Percentiles rank a stretch among this genome's conserved stretches.
phyloP scores from a whole-genome alignment of 2,329 filamentous ascomycete genomes.

The Triangularia verruculosa region DNA sequence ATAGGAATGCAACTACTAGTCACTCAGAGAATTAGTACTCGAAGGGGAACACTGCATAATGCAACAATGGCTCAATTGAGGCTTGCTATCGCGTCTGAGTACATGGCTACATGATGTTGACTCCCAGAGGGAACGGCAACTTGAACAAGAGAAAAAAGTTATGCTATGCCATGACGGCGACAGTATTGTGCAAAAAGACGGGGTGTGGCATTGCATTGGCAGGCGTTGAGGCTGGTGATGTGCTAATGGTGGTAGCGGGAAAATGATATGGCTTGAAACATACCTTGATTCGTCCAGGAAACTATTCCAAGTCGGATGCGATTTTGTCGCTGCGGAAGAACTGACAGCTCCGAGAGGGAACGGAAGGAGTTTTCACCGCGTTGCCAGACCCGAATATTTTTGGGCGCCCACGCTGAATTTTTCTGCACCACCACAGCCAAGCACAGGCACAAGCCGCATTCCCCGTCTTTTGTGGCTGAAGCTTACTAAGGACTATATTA shows the following conservation, averaged over 20 bases:
- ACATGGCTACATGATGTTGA: not conserved
- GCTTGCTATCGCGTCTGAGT: conserved; percentile 5
- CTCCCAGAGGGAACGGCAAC: not conserved
- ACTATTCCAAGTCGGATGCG: conserved; percentile 28
- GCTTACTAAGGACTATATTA: conserved; percentile 1
- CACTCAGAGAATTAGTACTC: conserved; percentile 6
- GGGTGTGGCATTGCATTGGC: not conserved
- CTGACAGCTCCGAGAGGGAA: conserved; percentile 30
- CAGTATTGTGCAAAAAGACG: not conserved
- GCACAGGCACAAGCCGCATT: not conserved
- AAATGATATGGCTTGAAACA: conserved; percentile 15
- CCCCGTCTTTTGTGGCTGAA: not conserved
- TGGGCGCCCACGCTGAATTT: not conserved
- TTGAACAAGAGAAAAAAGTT: not conserved
- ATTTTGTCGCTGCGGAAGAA: conserved; percentile 31
- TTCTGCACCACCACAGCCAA: not conserved
- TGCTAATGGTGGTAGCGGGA: not conserved
- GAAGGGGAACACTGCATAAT: conserved; percentile 1
- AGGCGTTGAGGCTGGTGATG: not conserved
- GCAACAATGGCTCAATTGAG: conserved; percentile 10
- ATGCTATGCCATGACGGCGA: conserved; percentile 3
- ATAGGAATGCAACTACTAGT: not conserved
- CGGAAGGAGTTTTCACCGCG: conserved; percentile 31
- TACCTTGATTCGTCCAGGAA: conserved; percentile 26
- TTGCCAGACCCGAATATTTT: conserved; percentile 20